These are phyloP conservation scores for Tillandsia leiboldiana DNA, from an alignment of 176 grass and related monocot species.

Conservation along the genomic window DNA sequence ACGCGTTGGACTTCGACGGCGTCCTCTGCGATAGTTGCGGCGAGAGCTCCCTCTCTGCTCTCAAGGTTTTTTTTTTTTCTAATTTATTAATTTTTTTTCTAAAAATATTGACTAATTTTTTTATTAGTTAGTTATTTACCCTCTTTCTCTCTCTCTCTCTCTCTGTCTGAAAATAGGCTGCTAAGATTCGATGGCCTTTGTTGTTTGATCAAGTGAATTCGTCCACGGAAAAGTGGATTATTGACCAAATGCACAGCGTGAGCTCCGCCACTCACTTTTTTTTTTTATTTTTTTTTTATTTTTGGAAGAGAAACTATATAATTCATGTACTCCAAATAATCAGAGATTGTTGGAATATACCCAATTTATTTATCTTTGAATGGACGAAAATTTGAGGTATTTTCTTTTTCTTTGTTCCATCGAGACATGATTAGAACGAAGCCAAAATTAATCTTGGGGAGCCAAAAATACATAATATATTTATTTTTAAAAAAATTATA, in stretches of 20 bases:
- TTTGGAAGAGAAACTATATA: no score
- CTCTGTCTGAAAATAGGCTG: slow-evolving; percentile 34
- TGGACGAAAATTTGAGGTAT: no score
- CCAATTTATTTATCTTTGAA: no score
- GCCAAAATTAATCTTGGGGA: background rate
- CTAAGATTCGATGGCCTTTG: slow-evolving; percentile 75
- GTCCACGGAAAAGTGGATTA: slow-evolving; percentile 60
- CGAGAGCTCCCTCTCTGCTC: slow-evolving; percentile 84
- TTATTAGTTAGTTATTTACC: background rate
- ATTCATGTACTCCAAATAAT: no score
- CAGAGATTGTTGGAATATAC: no score
- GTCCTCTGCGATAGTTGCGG: slow-evolving; percentile 92
- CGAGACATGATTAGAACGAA: background rate
- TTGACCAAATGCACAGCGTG: slow-evolving; percentile 83
- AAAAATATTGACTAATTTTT: no score
- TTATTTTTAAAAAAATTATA: background rate
- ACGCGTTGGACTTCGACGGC: slow-evolving; percentile 89
- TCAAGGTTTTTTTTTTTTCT: slow-evolving; percentile 39
- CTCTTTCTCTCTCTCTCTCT: background rate
- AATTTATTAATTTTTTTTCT: background rate
- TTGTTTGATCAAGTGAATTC: slow-evolving; percentile 50
- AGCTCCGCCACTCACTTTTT: slow-evolving; percentile 6
- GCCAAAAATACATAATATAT: background rate
- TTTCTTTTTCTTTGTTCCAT: no score
- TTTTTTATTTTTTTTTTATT: no score